Evolutionary conservation across 1,284 basidiomycete species (phyloP).

Genomic region (Pseudozyma thailandica): DNA sequence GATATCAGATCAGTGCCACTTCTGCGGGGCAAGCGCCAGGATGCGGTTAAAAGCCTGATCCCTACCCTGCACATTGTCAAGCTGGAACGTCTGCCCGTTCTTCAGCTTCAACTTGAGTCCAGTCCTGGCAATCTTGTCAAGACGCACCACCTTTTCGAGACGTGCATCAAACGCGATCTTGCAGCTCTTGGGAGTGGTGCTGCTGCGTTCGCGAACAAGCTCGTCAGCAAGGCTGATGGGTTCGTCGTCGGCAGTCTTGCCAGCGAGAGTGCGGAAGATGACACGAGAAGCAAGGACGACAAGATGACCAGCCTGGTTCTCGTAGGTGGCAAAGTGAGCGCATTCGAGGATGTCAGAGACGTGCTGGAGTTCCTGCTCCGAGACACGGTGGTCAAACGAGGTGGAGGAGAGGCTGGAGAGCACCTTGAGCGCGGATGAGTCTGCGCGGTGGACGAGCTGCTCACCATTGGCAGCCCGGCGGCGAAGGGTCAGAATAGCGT

Average conservation of each 20-base stretch:
- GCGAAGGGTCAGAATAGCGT: slow-evolving; percentile 42
- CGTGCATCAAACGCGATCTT: slow-evolving; percentile 29
- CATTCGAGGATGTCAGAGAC: slow-evolving; percentile 25
- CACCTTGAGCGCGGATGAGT: background rate
- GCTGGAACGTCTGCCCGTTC: slow-evolving; percentile 16
- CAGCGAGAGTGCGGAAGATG: slow-evolving; percentile 27
- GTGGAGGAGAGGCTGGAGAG: slow-evolving; percentile 15
- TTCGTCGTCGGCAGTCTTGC: background rate
- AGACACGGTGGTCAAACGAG: slow-evolving; percentile 28
- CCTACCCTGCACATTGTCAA: slow-evolving; percentile 15
- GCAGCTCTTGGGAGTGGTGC: slow-evolving; percentile 1
- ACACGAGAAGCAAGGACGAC: slow-evolving; percentile 21
- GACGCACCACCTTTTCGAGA: slow-evolving; percentile 25
- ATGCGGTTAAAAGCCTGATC: slow-evolving; percentile 39
- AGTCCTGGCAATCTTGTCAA: slow-evolving; percentile 5
- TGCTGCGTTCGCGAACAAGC: background rate
- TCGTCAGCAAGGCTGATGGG: slow-evolving; percentile 12
- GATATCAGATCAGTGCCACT: slow-evolving; percentile 25
- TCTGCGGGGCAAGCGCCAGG: slow-evolving; percentile 32
- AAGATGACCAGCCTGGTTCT: slow-evolving; percentile 17
- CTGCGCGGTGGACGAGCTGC: slow-evolving; percentile 19
- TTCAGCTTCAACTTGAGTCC: slow-evolving; percentile 26
- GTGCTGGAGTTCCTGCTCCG: slow-evolving; percentile 22
- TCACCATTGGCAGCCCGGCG: slow-evolving; percentile 42
- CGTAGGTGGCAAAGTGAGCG: slow-evolving; percentile 11